phyloP scores from a whole-genome alignment of 768 basidiomycete species.

The Rhodotorula babjevae region DNA sequence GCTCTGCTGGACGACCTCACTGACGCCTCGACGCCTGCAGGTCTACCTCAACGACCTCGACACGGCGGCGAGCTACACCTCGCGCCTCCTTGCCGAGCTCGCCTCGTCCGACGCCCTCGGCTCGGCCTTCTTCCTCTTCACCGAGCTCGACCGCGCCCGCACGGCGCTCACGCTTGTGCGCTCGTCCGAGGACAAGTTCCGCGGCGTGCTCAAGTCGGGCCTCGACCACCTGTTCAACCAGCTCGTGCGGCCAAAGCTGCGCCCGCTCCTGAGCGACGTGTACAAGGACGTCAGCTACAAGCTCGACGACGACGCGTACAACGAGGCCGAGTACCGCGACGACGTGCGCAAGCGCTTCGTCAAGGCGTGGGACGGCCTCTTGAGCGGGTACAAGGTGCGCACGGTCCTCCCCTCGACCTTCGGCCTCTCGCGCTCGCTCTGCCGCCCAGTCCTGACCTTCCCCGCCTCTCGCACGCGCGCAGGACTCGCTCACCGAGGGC shows the following conservation, averaged over 20 bases:
- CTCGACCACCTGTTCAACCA: conserved; percentile 95
- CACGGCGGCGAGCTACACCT: conserved; percentile 80
- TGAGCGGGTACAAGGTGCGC: conserved; percentile 79
- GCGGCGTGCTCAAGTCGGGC: conserved; percentile 69
- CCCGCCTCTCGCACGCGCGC: too few species aligned
- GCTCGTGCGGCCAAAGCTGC: conserved; percentile 76
- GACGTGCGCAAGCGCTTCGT: conserved; percentile 82
- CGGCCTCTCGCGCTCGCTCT: too few species aligned
- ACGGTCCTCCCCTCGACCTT: too few species aligned
- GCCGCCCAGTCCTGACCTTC: background rate
- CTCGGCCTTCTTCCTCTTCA: conserved; percentile 52
- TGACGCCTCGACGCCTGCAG: conserved; percentile 51
- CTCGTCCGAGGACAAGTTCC: conserved; percentile 54
- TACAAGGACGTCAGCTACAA: conserved; percentile 86
- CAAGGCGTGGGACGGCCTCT: conserved; percentile 75
- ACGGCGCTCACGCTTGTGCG: conserved; percentile 25
- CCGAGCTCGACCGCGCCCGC: conserved; percentile 32
- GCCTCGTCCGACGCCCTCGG: conserved; percentile 48
- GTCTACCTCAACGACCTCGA: conserved; percentile 91
- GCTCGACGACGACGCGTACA: conserved; percentile 81
- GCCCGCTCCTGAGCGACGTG: conserved; percentile 75
- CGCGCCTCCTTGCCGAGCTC: conserved; percentile 69
- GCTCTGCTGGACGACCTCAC: too few species aligned
- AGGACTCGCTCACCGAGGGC: conserved; percentile 81
- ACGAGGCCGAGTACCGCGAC: conserved; percentile 77